Evolutionary conservation across 2,329 filamentous ascomycete genomes (phyloP), one percentile per base, ranked within the genome.

Genomic region (Stagonosporopsis vannaccii): DNA sequence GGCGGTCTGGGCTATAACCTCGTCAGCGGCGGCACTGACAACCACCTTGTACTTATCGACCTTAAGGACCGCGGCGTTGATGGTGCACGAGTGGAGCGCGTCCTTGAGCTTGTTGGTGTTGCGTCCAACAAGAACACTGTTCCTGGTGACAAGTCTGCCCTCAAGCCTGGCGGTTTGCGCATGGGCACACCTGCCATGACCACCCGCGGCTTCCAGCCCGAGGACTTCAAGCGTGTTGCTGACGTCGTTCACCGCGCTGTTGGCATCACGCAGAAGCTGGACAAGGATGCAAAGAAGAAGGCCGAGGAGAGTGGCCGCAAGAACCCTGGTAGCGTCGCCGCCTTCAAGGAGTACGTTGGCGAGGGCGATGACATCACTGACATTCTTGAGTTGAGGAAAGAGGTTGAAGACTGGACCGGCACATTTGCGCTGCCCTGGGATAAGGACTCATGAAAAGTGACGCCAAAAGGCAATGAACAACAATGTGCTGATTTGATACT

Each of bases 121-220:
- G 93, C 95, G 61, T 96, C 92, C 87, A 99, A 99, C 88, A 99
- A 99, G 88, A 99, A 99, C 87, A 90, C 91, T 59, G 95, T 97
- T 57, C 95, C 95, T 36, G 95, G 95, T 62, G 95, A 99, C 85
- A 97, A 96, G 85, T 96, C 91, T 56, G 95, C 95, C 44, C 86
- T 99, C 67, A 97, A 92, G 63, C 95, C 95, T 51, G 92, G 89
- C 74, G 95, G 95, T 83, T 89, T 99, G 78, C 92, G 95, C 69
- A 96, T 99, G 71, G 95, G 95, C 74, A 95, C 93, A 41, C 95
- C 95, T 43, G 95, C 95, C 78, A 99, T 99, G 95, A 97, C 93
- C 56, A 92, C 87, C 71, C 90, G 95, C 80, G 95, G 95, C 63
- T 97, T 99, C 81, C 90, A 92, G 66, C 88, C 91, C 76, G 86